Base-by-base conservation (phyloP, 2,329 filamentous ascomycete genomes). In the Microdochium paspali region DNA sequence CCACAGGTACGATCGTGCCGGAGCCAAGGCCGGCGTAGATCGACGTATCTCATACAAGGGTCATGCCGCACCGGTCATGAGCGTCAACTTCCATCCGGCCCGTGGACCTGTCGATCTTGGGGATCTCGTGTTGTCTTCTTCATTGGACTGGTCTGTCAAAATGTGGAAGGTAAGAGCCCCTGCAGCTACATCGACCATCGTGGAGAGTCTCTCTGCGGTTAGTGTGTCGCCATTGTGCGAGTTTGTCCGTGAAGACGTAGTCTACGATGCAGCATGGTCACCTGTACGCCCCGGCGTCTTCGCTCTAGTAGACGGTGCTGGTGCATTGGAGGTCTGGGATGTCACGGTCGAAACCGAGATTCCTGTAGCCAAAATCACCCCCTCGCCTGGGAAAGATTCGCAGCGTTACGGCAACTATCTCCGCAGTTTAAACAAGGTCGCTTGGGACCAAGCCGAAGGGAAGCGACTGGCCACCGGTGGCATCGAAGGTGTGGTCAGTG, bases 181-280 rank as follows among this genome's bases (percentile, higher is more conserved):
- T 1, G 85, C 85, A 0, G 84, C 85, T 2, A 84, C 81, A 4
- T 81, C 80, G 15, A 84, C 84, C 0, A 73, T 75, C 24, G 74
- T 70, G 12, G 66, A 69, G 23, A 61, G 58, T 32, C 59, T 59
- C 7, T 25, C 23, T 24, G 42, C 23, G 9, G 42, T 24, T 24
- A 44, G 42, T 18, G 82, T 91, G 25, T 67, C 77, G 2, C 93
- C 93, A 0, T 73, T 98, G 24, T 76, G 97, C 12, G 90, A 97
- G 53, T 89, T 98, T 60, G 84, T 87, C 20, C 85, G 93, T 47
- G 94, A 98, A 68, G 94, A 98, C 59, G 84, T 96, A 20, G 90
- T 98, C 46, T 98, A 98, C 68, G 91, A 96, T 63, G 90, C 89
- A 2, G 85, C 84, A 46, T 98, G 94, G 94, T 95, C 89, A 13